phyloP scores from a whole-genome alignment of 192 early-diverging fungal genomes.

The Coemansia sp. region DNA sequence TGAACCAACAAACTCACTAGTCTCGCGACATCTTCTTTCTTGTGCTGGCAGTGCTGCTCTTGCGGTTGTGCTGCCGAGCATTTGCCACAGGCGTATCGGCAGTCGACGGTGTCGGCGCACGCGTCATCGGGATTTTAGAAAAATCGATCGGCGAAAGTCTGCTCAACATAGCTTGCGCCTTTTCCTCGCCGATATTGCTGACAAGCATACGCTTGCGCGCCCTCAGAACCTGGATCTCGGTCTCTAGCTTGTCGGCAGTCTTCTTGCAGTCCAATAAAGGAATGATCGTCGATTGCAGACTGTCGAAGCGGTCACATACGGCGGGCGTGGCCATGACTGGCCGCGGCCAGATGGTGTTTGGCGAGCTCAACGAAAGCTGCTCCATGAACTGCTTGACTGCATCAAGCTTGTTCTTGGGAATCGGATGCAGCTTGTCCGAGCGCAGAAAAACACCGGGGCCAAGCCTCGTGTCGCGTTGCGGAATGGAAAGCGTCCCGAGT shows the following conservation, averaged over 20 bases:
- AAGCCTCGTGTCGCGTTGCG: slow-evolving; percentile 46
- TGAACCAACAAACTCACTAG: not conserved
- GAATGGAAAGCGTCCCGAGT: slow-evolving; percentile 26
- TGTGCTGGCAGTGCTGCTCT: slow-evolving; percentile 43
- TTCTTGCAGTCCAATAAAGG: slow-evolving; percentile 82
- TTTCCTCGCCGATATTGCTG: slow-evolving; percentile 32
- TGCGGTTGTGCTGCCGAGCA: slow-evolving; percentile 38
- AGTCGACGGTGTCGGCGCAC: slow-evolving; percentile 13
- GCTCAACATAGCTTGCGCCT: slow-evolving; percentile 28
- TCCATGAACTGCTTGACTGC: slow-evolving; percentile 51
- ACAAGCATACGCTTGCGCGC: slow-evolving; percentile 47
- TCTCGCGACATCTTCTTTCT: slow-evolving; percentile 34
- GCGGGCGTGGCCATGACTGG: slow-evolving; percentile 82
- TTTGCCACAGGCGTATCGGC: slow-evolving; percentile 7
- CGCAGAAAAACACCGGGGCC: slow-evolving; percentile 54
- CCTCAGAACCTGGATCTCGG: slow-evolving; percentile 62
- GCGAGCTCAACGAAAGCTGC: slow-evolving; percentile 43
- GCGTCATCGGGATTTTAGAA: slow-evolving; percentile 13
- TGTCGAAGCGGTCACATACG: slow-evolving; percentile 78
- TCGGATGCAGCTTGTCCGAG: slow-evolving; percentile 52
- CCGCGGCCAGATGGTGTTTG: slow-evolving; percentile 59
- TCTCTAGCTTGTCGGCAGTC: slow-evolving; percentile 75
- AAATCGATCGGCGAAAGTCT: slow-evolving; percentile 35
- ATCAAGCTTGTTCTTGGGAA: slow-evolving; percentile 54
- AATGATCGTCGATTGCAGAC: slow-evolving; percentile 72